Evolutionary conservation across 305 asterid species (phyloP).

Genomic region (Lippia alba): DNA sequence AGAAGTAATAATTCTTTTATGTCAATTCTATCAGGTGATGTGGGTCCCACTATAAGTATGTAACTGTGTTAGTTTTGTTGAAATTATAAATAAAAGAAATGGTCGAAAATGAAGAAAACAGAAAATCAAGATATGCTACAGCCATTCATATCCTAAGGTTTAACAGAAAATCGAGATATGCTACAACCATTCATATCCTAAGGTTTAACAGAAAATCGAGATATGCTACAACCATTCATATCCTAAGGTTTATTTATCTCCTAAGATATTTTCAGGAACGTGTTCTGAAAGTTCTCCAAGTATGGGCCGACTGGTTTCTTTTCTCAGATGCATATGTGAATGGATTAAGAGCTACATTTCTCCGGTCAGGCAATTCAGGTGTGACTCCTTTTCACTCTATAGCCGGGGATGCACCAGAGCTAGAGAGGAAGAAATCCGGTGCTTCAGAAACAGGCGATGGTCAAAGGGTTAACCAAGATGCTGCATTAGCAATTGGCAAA

Average conservation of each 20-base stretch:
- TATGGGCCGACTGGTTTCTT: conserved; percentile 84
- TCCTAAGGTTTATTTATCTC: conserved; percentile 7
- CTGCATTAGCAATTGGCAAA: conserved; percentile 74
- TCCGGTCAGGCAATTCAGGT: conserved; percentile 75
- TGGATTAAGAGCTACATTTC: conserved; percentile 79
- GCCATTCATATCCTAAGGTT: too few relatives aligned
- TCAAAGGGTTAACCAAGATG: conserved; percentile 57
- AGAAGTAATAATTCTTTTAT: too few relatives aligned
- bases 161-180: too few relatives aligned
- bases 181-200: too few relatives aligned
- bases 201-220: too few relatives aligned
- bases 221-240: too few relatives aligned
- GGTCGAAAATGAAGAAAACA: too few relatives aligned
- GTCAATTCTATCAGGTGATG: too few relatives aligned
- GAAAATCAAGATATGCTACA: too few relatives aligned
- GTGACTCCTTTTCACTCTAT: conserved; percentile 72
- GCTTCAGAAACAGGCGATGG: conserved; percentile 47
- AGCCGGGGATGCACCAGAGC: conserved; percentile 76
- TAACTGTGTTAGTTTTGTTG: too few relatives aligned
- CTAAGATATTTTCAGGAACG: conserved; percentile 55
- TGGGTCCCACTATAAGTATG: too few relatives aligned
- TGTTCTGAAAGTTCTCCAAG: conserved; percentile 78
- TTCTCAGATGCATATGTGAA: conserved; percentile 76
- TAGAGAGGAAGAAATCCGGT: conserved; percentile 51
- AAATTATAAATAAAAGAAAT: too few relatives aligned